Percentiles rank a stretch among this genome's conserved stretches.
Evolutionary conservation across 805 yeast genomes (phyloP).

Genomic region (Nakazawaea molendinolei): DNA sequence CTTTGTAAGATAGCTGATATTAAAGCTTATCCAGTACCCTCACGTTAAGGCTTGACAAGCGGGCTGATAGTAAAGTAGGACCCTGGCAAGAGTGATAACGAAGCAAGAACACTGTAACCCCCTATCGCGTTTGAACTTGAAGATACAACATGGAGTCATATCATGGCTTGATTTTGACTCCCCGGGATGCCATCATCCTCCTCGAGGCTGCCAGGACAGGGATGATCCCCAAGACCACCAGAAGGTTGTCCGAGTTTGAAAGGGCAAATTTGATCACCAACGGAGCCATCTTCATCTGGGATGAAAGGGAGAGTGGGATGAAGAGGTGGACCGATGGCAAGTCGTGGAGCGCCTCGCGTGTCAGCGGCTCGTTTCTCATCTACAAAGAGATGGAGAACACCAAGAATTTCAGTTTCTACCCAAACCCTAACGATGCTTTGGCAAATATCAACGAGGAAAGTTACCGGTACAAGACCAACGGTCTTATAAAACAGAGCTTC

Average conservation of each 20-base stretch:
- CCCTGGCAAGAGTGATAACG: too few relatives aligned
- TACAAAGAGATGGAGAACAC: conserved; percentile 52
- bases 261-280: conserved; percentile 39
- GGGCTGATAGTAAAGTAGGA: too few relatives aligned
- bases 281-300: conserved; percentile 67
- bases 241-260: conserved; percentile 53
- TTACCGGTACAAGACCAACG: conserved; percentile 38
- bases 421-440: conserved; percentile 4
- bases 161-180: conserved; percentile 49
- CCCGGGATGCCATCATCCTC: conserved; percentile 56
- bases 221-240: conserved; percentile 48
- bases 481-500: conserved; percentile 60
- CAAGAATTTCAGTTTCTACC: conserved; percentile 8
- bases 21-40: too few relatives aligned
- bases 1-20: too few relatives aligned
- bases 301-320: conserved; percentile 64
- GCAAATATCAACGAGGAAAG: conserved; percentile 18
- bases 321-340: conserved; percentile 76
- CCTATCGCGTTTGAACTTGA: background rate
- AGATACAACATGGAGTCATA: conserved; percentile 45
- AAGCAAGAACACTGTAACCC: background rate
- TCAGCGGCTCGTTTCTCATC: conserved; percentile 53
- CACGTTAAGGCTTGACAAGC: too few relatives aligned
- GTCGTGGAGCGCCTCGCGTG: conserved; percentile 68
- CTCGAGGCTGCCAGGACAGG: conserved; percentile 59